Percentiles rank a stretch among this genome's conserved stretches.
These are phyloP conservation scores for Alternaria sp. DNA, from an alignment of 2,329 filamentous ascomycete genomes.

Conservation along the genomic window DNA sequence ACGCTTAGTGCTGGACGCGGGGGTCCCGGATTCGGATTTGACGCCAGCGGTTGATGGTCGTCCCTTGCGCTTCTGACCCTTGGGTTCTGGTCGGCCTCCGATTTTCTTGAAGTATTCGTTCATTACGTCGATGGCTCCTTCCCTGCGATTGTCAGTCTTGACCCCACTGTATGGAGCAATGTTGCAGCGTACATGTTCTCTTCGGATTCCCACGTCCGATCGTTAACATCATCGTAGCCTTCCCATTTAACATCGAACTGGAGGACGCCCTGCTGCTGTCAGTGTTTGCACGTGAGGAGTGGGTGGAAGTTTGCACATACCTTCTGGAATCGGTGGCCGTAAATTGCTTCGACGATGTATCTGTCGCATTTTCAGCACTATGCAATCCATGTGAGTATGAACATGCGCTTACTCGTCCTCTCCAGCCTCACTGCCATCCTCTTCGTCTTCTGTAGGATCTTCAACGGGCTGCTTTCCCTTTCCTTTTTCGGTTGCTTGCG, in stretches of 20 bases:
- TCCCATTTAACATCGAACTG: slow-evolving; percentile 82
- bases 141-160: slow-evolving; percentile 29
- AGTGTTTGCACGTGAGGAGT: slow-evolving; percentile 12
- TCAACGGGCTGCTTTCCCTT: slow-evolving; percentile 11
- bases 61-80: slow-evolving; percentile 63
- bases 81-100: slow-evolving; percentile 68
- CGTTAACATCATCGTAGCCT: slow-evolving; percentile 73
- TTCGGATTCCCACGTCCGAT: slow-evolving; percentile 82
- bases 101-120: slow-evolving; percentile 69
- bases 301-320: slow-evolving; percentile 40
- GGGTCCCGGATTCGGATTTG: slow-evolving; percentile 37
- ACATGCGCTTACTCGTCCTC: slow-evolving; percentile 55
- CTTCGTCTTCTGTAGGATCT: slow-evolving; percentile 27
- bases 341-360: slow-evolving; percentile 78
- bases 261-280: slow-evolving; percentile 29
- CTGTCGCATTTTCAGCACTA: slow-evolving; percentile 55
- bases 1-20: slow-evolving; percentile 36
- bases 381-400: slow-evolving; percentile 38
- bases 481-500: slow-evolving; percentile 34
- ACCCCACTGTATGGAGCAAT: neutral
- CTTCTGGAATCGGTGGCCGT: slow-evolving; percentile 65
- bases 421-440: slow-evolving; percentile 51
- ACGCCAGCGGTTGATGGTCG: slow-evolving; percentile 33
- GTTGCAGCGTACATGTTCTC: slow-evolving; percentile 67
- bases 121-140: slow-evolving; percentile 62